Percentiles rank a stretch among this genome's conserved stretches.
Evolutionary conservation across 495 filamentous ascomycete genomes (phyloP).

Genomic region (Annulohypoxylon bovei): DNA sequence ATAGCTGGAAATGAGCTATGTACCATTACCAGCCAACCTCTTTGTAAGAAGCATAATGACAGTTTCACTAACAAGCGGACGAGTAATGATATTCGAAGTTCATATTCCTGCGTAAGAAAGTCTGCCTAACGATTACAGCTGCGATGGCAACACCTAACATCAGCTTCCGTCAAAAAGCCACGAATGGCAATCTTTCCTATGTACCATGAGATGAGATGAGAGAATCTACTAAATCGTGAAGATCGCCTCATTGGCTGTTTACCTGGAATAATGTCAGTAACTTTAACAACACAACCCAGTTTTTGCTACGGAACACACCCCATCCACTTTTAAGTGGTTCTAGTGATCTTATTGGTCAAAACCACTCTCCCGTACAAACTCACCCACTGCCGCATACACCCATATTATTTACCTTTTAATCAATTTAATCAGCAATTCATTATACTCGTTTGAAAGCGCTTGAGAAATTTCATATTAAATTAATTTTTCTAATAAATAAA

Average conservation of each 20-base stretch:
- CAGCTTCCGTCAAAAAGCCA: background rate
- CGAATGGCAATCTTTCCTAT: background rate
- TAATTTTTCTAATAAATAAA: too few relatives aligned
- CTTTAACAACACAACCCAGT: too few relatives aligned
- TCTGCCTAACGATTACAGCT: background rate
- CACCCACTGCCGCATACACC: too few relatives aligned
- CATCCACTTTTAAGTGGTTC: too few relatives aligned
- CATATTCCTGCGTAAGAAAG: background rate
- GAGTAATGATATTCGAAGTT: background rate
- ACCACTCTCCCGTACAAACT: too few relatives aligned
- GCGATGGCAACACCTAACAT: background rate
- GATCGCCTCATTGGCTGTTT: background rate
- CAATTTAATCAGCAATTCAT: too few relatives aligned
- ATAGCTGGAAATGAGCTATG: conserved; percentile 12
- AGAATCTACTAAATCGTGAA: background rate
- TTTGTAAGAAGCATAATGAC: background rate
- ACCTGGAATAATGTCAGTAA: conserved; percentile 14
- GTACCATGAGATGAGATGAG: background rate
- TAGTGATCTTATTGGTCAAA: too few relatives aligned
- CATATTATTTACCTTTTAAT: too few relatives aligned
- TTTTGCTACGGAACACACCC: too few relatives aligned
- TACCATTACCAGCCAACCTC: background rate
- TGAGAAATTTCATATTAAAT: too few relatives aligned
- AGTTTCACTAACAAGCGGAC: background rate
- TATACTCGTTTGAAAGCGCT: too few relatives aligned